Conservation (phyloP, 768 basidiomycete species). For the Trametes cubensis region DNA sequence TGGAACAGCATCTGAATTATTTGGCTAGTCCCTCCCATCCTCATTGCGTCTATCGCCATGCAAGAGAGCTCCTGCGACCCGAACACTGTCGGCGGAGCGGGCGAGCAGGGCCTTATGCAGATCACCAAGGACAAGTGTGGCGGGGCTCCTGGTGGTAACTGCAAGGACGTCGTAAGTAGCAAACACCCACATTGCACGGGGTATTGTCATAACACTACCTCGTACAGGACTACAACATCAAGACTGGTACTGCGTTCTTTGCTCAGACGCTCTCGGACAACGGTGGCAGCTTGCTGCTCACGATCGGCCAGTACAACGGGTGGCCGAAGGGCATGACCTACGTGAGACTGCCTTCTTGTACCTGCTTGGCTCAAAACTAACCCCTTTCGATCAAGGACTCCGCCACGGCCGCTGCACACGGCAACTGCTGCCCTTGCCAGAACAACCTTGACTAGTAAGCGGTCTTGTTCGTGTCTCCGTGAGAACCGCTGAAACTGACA, state of each 20-base stretch:
- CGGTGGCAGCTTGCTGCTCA: conserved; percentile 55
- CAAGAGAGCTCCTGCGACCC: conserved; percentile 83
- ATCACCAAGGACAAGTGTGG: conserved; percentile 77
- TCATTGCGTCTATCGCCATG: conserved; percentile 87
- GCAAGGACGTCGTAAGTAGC: conserved; percentile 41
- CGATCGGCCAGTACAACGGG: conserved; percentile 78
- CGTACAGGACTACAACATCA: conserved; percentile 69
- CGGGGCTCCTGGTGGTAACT: conserved; percentile 49
- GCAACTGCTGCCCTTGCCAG: conserved; percentile 68
- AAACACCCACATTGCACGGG: background rate
- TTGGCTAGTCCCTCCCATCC: conserved; percentile 66
- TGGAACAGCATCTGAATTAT: background rate
- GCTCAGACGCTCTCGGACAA: conserved; percentile 49
- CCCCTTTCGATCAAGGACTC: conserved; percentile 39
- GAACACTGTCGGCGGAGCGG: conserved; percentile 65
- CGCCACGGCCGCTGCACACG: conserved; percentile 60
- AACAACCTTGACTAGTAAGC: conserved; percentile 87
- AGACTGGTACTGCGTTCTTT: conserved; percentile 65
- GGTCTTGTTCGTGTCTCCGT: background rate
- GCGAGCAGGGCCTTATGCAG: conserved; percentile 90
- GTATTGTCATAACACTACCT: background rate
- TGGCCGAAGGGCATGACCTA: conserved; percentile 63
- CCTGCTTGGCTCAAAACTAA: background rate
- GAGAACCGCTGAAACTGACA: conserved; percentile 5
- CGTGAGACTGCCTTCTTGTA: conserved; percentile 40